A percentile compares a stretch with the other conserved stretches of the same genome.
phyloP scores from a whole-genome alignment of 2,329 filamentous ascomycete species.

The Fusarium staphyleae region DNA sequence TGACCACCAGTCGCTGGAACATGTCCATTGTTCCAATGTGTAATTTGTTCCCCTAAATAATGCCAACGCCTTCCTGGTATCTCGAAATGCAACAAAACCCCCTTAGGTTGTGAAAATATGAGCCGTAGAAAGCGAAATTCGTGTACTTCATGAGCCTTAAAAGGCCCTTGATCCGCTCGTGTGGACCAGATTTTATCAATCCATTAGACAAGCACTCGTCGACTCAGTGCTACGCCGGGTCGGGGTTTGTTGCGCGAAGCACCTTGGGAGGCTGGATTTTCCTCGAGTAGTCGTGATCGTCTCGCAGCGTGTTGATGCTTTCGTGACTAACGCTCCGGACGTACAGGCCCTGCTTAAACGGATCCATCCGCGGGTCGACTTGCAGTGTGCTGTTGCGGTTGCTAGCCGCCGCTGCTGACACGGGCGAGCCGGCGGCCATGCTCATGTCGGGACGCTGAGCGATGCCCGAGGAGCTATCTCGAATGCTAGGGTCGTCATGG shows the following conservation, averaged over 20 bases:
- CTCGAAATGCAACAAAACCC: constrained; percentile 46
- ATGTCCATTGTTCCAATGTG: constrained; percentile 31
- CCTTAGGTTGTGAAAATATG: constrained; percentile 34
- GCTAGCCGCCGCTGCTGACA: constrained; percentile 47
- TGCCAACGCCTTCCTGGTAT: constrained; percentile 51
- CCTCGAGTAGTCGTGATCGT: constrained; percentile 71
- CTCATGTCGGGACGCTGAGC: constrained; percentile 54
- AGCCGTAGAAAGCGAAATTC: constrained; percentile 40
- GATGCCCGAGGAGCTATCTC: constrained; percentile 60
- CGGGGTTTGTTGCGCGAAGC: constrained; percentile 69
- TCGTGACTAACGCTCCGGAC: constrained; percentile 66
- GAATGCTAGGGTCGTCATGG: constrained; percentile 55
- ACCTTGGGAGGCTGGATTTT: constrained; percentile 64
- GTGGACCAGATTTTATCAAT: constrained; percentile 24
- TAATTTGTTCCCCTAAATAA: constrained; percentile 37
- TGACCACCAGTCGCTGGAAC: constrained; percentile 14
- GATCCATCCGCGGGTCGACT: constrained; percentile 69
- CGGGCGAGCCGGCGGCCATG: constrained; percentile 41
- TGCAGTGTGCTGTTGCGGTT: constrained; percentile 62
- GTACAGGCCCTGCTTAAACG: constrained; percentile 65
- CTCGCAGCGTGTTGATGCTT: constrained; percentile 68
- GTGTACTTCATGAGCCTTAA: constrained; percentile 44
- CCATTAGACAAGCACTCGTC: constrained; percentile 6
- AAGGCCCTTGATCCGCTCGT: constrained; percentile 35
- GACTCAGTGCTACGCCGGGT: constrained; percentile 48